Evolutionary conservation across 805 yeast genomes (phyloP), one percentile per base, ranked within the genome.

Genomic region (Millerago galiae): DNA sequence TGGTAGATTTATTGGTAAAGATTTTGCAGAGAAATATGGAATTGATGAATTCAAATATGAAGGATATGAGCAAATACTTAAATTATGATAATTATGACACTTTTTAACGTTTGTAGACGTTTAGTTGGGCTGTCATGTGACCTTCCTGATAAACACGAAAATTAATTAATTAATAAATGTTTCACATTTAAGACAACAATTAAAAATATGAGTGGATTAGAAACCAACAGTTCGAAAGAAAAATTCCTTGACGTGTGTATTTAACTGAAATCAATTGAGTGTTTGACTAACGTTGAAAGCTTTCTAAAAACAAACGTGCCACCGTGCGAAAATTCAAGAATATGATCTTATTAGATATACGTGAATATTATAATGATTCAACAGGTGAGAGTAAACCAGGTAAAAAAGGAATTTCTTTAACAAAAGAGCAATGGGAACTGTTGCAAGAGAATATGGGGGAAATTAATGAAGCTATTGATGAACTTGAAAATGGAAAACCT

Each of bases 1-100:
- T 1, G 99, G 99, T 3, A 67, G 99, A 40, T 93, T 93, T 56
- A 77, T 93, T 14, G 75, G 80, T 37, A 56, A 61, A 12, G 67
- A 63, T 9, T 72, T 93, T 51, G 96, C 96, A 0, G 62, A 69
- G 26, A 80, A 81, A 58, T 87, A 83, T 68, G 84, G 75, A 1
- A 79, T 93, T 45, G 78, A 76, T 21, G 76, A 77, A 3, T 85
- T 85, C 14, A 55, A 70, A 3, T 84, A 81, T 53, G 63, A 67
- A 26, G 82, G 78, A 1, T 65, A 64, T 3, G 82, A 79, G 41
- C 87, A 83, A 54, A 71, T 75, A 8, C 68, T 72, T 39, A 66
- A 68, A 44, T 42, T 70, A 14, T 43, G 17, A 29, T 14, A n/a
- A 14, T 14, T 29, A 29, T 29, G 16, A 29, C 10, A n/a, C 32